phyloP scores from a whole-genome alignment of 495 filamentous ascomycete species.

The Aspergillus sclerotiicarbonarius region DNA sequence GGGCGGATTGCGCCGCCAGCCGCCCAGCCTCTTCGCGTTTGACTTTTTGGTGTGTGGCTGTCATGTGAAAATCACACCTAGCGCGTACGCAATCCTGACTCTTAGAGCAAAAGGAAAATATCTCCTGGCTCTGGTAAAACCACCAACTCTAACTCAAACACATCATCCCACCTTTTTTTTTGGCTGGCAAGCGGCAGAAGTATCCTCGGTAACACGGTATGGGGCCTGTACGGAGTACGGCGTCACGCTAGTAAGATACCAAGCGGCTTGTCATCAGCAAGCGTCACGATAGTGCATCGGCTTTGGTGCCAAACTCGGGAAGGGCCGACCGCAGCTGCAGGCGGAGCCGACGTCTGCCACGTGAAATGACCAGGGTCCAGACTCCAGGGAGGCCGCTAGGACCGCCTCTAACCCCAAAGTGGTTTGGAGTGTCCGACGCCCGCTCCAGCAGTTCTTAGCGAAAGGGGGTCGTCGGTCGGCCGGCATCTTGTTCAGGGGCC shows the following conservation, averaged over 20 bases:
- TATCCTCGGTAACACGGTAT: not conserved
- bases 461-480: constrained; percentile 1
- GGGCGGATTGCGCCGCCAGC: not conserved
- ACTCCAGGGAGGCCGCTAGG: constrained; percentile 21
- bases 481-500: constrained; percentile 6
- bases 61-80: not conserved
- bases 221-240: not conserved
- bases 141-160: too few species aligned
- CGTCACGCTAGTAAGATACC: constrained; percentile 10
- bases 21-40: not conserved
- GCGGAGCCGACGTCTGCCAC: constrained; percentile 27
- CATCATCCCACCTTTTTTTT: not conserved
- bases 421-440: constrained; percentile 19
- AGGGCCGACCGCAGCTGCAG: constrained; percentile 26
- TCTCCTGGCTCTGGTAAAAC: not conserved
- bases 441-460: constrained; percentile 28
- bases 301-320: constrained; percentile 34
- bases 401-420: constrained; percentile 11
- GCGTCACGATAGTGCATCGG: constrained; percentile 25
- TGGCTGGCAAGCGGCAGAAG: too few species aligned
- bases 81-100: not conserved
- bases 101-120: not conserved
- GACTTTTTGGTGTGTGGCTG: not conserved
- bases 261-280: constrained; percentile 12
- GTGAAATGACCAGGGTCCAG: constrained; percentile 31